Evolutionary conservation across 495 filamentous ascomycete genomes (phyloP), one percentile per base, ranked within the genome.

Genomic region (Penicillium turbatum): DNA sequence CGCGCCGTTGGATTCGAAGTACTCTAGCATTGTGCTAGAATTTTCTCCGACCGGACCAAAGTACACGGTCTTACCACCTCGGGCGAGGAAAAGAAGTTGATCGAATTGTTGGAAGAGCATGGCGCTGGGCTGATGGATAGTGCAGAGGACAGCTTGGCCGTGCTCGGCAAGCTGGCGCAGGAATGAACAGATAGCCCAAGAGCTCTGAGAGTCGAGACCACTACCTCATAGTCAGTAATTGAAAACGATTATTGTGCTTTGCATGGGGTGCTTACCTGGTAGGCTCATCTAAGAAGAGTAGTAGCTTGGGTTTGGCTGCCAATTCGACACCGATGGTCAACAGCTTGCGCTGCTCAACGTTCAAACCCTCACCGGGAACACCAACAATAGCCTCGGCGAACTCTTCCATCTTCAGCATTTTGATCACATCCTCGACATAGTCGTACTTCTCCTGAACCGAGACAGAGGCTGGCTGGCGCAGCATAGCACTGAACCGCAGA

Each of bases 91-190:
- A 7, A 93, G 72, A 6, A 97, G 75, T 21, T 87, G 84, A 67
- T 97, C 92, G 62, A 97, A 98, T 51, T 89, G 80, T 63, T 95
- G 86, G 74, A 98, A 95, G 31, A 98, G 78, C 66, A 95, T 87
- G 35, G 90, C 90, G 0, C 86, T 90, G 2, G 91, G 91, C 66
- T 98, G 93, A 69, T 98, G 93, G 55, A 98, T 96, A 6, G 91
- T 96, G 67, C 89, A 93, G 7, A 96, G 82, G 61, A 96, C 85
- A n/a, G 91, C 89, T 67, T 95, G 89, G 13, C 91, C 91, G 55
- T 80, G 85, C 68, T 89, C 84, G 37, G 91, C 88, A 32, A 96
- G 77, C 63, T 90, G 91, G 59, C 88, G 81, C 16, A 96, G 77
- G 41, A 95, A 79, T 48, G 82, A 72, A 46, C 87, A 76, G 58